Conservation (phyloP, 2,329 filamentous ascomycete genomes). For the Apiospora hydei region DNA sequence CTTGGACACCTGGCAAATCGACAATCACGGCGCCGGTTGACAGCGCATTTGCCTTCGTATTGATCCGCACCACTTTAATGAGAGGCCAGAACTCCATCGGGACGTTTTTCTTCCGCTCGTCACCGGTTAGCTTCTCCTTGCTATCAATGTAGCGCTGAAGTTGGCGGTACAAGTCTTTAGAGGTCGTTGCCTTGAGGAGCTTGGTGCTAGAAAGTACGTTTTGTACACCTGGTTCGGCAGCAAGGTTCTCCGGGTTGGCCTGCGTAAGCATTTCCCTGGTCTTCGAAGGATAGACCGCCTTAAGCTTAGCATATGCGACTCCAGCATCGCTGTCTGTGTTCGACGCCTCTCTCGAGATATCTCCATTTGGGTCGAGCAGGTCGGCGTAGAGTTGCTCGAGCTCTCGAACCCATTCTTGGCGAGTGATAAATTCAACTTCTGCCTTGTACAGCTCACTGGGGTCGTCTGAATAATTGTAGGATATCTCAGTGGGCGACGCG, state of each 20-base stretch:
- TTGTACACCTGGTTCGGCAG: conserved; percentile 36
- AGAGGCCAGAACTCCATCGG: conserved; percentile 46
- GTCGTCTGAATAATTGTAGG: conserved; percentile 39
- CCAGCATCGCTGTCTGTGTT: conserved; percentile 37
- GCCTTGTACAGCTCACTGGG: conserved; percentile 36
- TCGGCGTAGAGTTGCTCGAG: conserved; percentile 35
- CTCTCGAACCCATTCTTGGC: conserved; percentile 37
- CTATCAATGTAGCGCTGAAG: conserved; percentile 62
- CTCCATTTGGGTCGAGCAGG: conserved; percentile 34
- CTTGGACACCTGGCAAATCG: conserved; percentile 66
- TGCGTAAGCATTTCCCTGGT: conserved; percentile 39
- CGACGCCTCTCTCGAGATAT: conserved; percentile 33
- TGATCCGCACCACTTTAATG: conserved; percentile 52
- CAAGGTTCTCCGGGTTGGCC: conserved; percentile 47
- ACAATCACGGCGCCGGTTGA: conserved; percentile 63
- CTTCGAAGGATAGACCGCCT: conserved; percentile 38
- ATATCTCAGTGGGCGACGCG: conserved; percentile 38
- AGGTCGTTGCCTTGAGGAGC: conserved; percentile 15
- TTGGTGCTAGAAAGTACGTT: conserved; percentile 16
- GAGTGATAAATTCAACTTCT: conserved; percentile 39
- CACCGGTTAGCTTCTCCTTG: conserved; percentile 50
- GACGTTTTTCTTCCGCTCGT: background rate
- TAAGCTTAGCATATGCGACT: conserved; percentile 39
- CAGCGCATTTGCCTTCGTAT: conserved; percentile 56
- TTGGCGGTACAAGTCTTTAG: conserved; percentile 51